These are phyloP conservation scores for Lyophyllum shimeji DNA, from an alignment of 768 basidiomycete species.

Conservation along the genomic window DNA sequence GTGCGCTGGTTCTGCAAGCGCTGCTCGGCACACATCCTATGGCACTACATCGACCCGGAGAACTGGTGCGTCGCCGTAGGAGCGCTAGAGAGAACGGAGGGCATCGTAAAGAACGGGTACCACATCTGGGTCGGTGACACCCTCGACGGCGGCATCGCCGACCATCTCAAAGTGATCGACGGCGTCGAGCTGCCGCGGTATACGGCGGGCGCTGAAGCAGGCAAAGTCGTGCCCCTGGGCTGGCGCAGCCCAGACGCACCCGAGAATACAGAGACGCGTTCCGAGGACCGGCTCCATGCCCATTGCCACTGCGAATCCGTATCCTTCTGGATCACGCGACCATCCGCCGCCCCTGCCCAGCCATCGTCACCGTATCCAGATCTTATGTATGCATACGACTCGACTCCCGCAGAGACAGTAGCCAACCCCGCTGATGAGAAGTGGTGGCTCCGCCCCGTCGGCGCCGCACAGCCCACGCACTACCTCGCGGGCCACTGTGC, in stretches of 20 bases:
- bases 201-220: not conserved
- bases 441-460: constrained; percentile 26
- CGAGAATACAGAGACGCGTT: not conserved
- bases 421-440: constrained; percentile 19
- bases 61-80: constrained; percentile 15
- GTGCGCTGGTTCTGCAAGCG: constrained; percentile 17
- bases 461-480: constrained; percentile 15
- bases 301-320: constrained; percentile 18
- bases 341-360: constrained; percentile 12
- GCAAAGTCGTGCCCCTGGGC: constrained; percentile 6
- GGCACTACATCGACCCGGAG: constrained; percentile 2
- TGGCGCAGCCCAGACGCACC: constrained; percentile 4
- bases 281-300: constrained; percentile 8
- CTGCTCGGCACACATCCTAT: constrained; percentile 20
- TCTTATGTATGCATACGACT: constrained; percentile 15
- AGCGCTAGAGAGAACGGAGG: constrained; percentile 14
- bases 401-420: constrained; percentile 6
- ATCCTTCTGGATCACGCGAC: constrained; percentile 18
- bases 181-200: constrained; percentile 15
- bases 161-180: constrained; percentile 10
- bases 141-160: constrained; percentile 19
- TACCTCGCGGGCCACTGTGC: constrained; percentile 27
- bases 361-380: constrained; percentile 21
- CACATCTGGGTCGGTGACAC: constrained; percentile 20
- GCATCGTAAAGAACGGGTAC: constrained; percentile 3